Conservation (phyloP, 805 yeast genomes). For the Blastobotrys parvus region DNA sequence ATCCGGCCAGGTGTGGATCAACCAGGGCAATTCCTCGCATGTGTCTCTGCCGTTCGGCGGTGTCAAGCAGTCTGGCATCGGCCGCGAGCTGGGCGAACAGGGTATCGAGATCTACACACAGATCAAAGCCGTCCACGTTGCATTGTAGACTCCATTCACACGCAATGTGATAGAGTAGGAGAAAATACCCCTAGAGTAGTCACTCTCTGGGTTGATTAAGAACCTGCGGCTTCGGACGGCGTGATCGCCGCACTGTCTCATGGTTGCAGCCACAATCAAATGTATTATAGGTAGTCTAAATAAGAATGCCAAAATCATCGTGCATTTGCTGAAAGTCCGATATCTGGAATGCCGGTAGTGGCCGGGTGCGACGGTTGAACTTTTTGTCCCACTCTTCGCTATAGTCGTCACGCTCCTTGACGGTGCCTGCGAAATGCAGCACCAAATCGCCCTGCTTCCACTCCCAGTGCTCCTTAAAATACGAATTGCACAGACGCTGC, state of each 20-base stretch:
- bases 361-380: neutral
- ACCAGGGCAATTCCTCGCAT: conserved; percentile 62
- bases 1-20: conserved; percentile 63
- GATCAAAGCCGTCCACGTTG: conserved; percentile 66
- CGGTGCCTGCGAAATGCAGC: conserved; percentile 26
- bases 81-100: conserved; percentile 70
- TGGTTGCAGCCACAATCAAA: too few relatives aligned
- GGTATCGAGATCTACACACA: conserved; percentile 65
- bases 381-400: neutral
- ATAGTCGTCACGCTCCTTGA: neutral
- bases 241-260: too few relatives aligned
- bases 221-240: too few relatives aligned
- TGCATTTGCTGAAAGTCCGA: too few relatives aligned
- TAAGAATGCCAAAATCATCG: neutral
- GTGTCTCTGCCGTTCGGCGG: conserved; percentile 75
- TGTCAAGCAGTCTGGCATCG: conserved; percentile 68
- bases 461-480: conserved; percentile 10
- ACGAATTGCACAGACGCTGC: conserved; percentile 25
- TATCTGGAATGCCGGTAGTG: too few relatives aligned
- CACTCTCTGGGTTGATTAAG: too few relatives aligned
- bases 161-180: too few relatives aligned
- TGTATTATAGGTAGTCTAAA: too few relatives aligned
- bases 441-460: conserved; percentile 23
- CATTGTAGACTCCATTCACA: too few relatives aligned
- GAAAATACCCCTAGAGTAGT: too few relatives aligned